phyloP scores from a whole-genome alignment of 2,329 filamentous ascomycete species.

The Alternaria arbusti region DNA sequence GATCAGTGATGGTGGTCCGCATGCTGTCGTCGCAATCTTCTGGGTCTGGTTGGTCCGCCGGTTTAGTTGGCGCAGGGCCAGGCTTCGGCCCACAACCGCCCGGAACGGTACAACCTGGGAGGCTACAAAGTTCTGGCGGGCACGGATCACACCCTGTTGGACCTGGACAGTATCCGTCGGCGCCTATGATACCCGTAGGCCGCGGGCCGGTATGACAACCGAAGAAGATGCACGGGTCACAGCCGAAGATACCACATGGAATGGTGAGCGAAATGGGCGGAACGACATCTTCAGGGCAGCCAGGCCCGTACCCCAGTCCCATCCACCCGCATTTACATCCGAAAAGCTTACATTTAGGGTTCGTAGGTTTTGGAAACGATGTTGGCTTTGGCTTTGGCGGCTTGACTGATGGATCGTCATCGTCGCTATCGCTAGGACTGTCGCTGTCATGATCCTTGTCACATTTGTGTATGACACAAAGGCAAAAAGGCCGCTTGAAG shows the following conservation, averaged over 20 bases:
- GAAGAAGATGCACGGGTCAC: slow-evolving; percentile 20
- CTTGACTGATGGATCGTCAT: slow-evolving; percentile 4
- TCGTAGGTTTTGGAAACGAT: slow-evolving; percentile 3
- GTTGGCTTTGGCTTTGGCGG: slow-evolving; percentile 11
- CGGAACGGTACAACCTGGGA: slow-evolving; percentile 13
- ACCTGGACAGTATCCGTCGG: slow-evolving; percentile 22
- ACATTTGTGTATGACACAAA: slow-evolving; percentile 17
- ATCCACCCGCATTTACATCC: slow-evolving; percentile 35
- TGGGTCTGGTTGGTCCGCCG: slow-evolving; percentile 9
- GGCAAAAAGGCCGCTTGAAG: slow-evolving; percentile 18
- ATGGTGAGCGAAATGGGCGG: neutral
- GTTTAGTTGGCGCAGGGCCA: slow-evolving; percentile 21
- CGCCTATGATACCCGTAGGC: slow-evolving; percentile 19
- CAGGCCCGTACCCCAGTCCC: slow-evolving; percentile 29
- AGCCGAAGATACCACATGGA: slow-evolving; percentile 28
- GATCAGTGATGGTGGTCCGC: slow-evolving; percentile 31
- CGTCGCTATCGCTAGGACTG: slow-evolving; percentile 8
- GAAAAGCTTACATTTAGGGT: slow-evolving; percentile 19
- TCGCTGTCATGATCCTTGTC: slow-evolving; percentile 12
- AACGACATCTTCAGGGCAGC: slow-evolving; percentile 9
- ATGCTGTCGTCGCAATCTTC: slow-evolving; percentile 26
- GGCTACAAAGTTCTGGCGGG: slow-evolving; percentile 24
- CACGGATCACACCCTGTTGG: slow-evolving; percentile 21
- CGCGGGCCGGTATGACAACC: slow-evolving; percentile 22
- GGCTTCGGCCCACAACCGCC: slow-evolving; percentile 28